A percentile compares a stretch with the other conserved stretches of the same genome.
Evolutionary conservation across 2,329 filamentous ascomycete genomes (phyloP).

Genomic region (Colletotrichum viniferum): DNA sequence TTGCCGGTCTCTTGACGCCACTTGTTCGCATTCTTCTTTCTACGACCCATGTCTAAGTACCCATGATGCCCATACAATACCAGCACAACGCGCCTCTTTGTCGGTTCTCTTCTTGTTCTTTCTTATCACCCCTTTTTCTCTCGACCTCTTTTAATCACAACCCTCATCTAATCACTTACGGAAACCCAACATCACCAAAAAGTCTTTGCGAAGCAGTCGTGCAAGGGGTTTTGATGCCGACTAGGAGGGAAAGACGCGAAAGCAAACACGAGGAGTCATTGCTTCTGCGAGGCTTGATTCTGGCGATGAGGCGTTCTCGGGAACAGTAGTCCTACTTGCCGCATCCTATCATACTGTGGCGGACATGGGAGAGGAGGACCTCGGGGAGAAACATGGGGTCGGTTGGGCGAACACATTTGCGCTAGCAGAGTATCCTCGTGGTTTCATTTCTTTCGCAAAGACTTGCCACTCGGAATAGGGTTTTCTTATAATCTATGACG

Average conservation of each 20-base stretch:
- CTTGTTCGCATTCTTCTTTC: conserved; percentile 26
- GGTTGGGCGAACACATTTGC: conserved; percentile 7
- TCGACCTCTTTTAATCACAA: conserved; percentile 24
- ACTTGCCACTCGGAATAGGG: conserved; percentile 21
- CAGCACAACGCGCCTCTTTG: conserved; percentile 60
- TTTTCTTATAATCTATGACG: conserved; percentile 33
- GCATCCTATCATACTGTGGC: conserved; percentile 1
- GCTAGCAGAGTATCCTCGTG: conserved; percentile 17
- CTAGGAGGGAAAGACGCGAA: conserved; percentile 26
- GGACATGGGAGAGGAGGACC: conserved; percentile 12
- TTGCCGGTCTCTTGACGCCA: conserved; percentile 8
- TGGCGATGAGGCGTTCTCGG: conserved; percentile 21
- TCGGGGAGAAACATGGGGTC: conserved; percentile 24
- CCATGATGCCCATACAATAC: conserved; percentile 65
- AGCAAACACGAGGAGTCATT: conserved; percentile 14
- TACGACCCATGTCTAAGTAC: conserved; percentile 61
- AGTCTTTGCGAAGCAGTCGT: conserved; percentile 41
- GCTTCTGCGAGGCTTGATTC: conserved; percentile 24
- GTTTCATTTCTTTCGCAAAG: conserved; percentile 15
- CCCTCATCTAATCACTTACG: conserved; percentile 26
- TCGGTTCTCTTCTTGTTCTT: conserved; percentile 23
- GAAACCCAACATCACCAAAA: conserved; percentile 38
- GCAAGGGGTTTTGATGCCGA: conserved; percentile 34
- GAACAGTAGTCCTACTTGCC: conserved; percentile 15
- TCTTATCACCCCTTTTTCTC: conserved; percentile 22